phyloP scores from a whole-genome alignment of 768 basidiomycete species.

The Amanita pseudoporphyria region DNA sequence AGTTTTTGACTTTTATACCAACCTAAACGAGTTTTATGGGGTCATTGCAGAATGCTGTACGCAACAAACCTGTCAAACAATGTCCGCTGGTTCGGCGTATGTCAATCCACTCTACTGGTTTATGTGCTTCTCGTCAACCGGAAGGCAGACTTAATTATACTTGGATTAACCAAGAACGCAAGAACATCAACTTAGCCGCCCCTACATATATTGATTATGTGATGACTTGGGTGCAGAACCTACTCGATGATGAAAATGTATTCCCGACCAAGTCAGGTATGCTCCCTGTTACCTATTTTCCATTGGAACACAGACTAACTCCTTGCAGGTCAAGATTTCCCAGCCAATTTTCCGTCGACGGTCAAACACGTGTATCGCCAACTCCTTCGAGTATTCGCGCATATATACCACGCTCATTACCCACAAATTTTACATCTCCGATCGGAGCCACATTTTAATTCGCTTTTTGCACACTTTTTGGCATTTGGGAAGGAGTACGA shows the following conservation, averaged over 20 bases:
- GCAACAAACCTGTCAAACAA: constrained; percentile 77
- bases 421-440: constrained; percentile 86
- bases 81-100: constrained; percentile 87
- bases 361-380: constrained; percentile 95
- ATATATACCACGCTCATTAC: constrained; percentile 97
- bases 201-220: constrained; percentile 99
- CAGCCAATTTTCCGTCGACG: constrained; percentile 79
- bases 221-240: constrained; percentile 96
- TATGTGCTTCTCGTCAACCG: background rate
- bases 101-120: constrained; percentile 20
- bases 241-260: constrained; percentile 84
- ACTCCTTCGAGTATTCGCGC: constrained; percentile 93
- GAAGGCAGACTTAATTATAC: constrained; percentile 81
- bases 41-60: constrained; percentile 94
- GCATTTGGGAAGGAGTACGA: constrained; percentile 96
- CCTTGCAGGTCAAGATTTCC: constrained; percentile 75
- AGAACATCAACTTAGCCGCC: constrained; percentile 84
- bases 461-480: constrained; percentile 95
- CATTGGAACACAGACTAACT: constrained; percentile 43
- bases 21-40: constrained; percentile 95
- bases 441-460: constrained; percentile 93
- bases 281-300: constrained; percentile 30
- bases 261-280: constrained; percentile 94
- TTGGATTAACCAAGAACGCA: constrained; percentile 95
- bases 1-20: constrained; percentile 99